Base-by-base conservation (phyloP, 2,329 filamentous ascomycete genomes). In the Venturia effusa region DNA sequence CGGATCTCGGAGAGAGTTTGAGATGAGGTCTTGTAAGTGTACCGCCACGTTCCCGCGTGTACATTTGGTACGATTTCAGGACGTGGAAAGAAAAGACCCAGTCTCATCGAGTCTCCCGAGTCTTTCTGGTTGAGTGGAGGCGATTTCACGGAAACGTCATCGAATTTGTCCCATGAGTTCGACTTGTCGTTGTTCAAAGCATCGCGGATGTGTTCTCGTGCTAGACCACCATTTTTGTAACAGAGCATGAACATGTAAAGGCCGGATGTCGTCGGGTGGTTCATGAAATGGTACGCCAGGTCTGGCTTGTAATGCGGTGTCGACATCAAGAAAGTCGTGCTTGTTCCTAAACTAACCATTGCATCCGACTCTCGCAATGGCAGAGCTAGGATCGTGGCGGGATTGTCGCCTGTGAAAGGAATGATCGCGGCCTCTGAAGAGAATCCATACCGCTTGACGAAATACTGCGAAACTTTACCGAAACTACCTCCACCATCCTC, bases 171-270 rank as follows among this genome's bases (percentile, higher is more conserved):
- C 94, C 94, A 99, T 13, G 81, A 79, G 22, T 45, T 62, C n/a
- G 62, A 64, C n/a, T 41, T 61, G 27, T 41, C 39, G 22, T 40
- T 51, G 66, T 91, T 88, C 62, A 97, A 84, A 0, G 84, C 81
- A 72, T 99, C 91, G 63, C 94, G 88, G 67, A 97, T 85, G 70
- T 89, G 87, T 74, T 99, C 94, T 55, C 94, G 88, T 1, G 94
- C 93, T 1, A 97, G 85, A 1, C 92, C 92, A 69, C 94, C 94
- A 77, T 99, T 99, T 78, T 97, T 97, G 81, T 97, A 99, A 82
- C 94, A 99, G 41, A 99, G 85, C 94, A 99, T 99, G 77, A 99
- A 97, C 94, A 99, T 97, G 83, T 96, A 97, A 66, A 97, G 84
- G 0, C 89, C 91, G 0, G 87, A 79, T 0, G 91, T 96, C 55